Evolutionary conservation across 495 filamentous ascomycete species (phyloP), one percentile per base, ranked within the genome.

Genomic region (Podospora fimiseda): DNA sequence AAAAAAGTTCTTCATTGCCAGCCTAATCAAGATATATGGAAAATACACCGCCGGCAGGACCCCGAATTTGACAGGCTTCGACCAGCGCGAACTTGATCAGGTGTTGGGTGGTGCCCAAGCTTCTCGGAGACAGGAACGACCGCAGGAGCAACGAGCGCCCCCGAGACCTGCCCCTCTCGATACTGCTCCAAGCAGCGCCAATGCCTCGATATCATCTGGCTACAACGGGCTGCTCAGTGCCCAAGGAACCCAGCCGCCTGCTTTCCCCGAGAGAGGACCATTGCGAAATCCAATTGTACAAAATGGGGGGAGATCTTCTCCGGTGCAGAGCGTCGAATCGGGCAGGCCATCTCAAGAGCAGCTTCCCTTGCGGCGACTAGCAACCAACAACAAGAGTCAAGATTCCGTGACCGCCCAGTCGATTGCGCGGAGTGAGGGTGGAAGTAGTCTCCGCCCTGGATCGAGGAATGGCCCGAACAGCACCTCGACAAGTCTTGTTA

Each of bases 1-100:
- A 68, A 97, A 96, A 75, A 90, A 95, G 51, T 97, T 95, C 71
- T 98, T 98, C 67, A 94, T 97, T 62, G 87, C 85, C 21, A 95
- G 89, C 62, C 67, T 96, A 55, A 80, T 96, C 53, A 97, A 96
- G 70, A 96, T 98, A 36, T 98, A 86, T 65, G 85, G 80, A 52
- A 97, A 96, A 64, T 98, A 96, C 63, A 97, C 94, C 9, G 87
- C 88, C 21, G 93, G 94, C 9, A 87, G 82, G 53, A 69, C 85
- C 19, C 93, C 93, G 18, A 79, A 82, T 33, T 71, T 98, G 15
- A 76, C 81, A 41, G 92, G 91, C 7, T 97, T 97, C 66, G 86
- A 87, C 59, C 75, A 84, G 30, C 81, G 78, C 38, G 90, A 96
- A 68, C 77, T 82, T 23, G 89, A 92, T 53, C 71, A 80, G 38